Conservation (phyloP, 495 filamentous ascomycete genomes). For the Glonium stellatum region DNA sequence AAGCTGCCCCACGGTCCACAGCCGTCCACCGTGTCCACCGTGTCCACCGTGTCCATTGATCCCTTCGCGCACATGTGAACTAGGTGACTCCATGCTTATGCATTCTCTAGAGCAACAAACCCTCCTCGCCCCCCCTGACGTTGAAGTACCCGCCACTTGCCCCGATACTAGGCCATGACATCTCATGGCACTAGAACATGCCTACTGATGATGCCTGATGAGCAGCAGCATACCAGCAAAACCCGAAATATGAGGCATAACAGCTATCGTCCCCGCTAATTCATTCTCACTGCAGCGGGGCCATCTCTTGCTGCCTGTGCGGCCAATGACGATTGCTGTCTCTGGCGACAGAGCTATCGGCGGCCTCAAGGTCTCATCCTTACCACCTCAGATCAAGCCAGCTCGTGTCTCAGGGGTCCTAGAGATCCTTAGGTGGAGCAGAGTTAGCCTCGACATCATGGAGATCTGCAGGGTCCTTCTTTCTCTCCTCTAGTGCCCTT, state of each 20-base stretch:
- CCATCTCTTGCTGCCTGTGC: not conserved
- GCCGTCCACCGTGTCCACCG: not conserved
- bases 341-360: not conserved
- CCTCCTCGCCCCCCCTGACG: not conserved
- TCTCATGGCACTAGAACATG: not conserved
- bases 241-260: not conserved
- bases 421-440: not conserved
- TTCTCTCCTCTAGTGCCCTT: not conserved
- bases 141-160: not conserved
- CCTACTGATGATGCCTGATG: not conserved
- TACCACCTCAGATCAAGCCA: not conserved
- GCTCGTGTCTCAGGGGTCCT: not conserved
- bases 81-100: not conserved
- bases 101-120: not conserved
- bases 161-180: not conserved
- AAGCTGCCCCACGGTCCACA: not conserved
- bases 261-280: not conserved
- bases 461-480: constrained; percentile 6
- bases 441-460: constrained; percentile 3
- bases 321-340: not conserved
- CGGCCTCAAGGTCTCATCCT: not conserved
- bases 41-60: not conserved
- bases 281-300: not conserved
- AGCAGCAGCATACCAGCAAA: not conserved
- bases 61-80: not conserved